Percentiles rank a stretch among this genome's conserved stretches.
Evolutionary conservation across 257 asterid genomes (phyloP).

Genomic region (Scutellaria barbata): DNA sequence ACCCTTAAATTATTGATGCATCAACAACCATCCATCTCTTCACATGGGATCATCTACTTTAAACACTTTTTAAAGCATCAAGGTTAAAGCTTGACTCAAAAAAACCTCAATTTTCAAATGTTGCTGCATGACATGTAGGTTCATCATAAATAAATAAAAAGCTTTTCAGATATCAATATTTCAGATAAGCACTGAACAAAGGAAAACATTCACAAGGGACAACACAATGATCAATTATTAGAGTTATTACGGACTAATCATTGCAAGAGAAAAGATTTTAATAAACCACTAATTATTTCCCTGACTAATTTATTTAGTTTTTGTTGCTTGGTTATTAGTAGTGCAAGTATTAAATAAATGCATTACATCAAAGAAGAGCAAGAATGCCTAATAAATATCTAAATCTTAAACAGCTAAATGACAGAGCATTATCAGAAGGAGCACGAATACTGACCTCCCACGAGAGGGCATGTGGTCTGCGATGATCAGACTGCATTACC

Average conservation of each 20-base stretch:
- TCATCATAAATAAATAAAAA: slow-evolving; percentile 16
- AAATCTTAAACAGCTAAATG: slow-evolving; percentile 19
- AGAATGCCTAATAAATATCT: not conserved
- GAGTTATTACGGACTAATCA: not conserved
- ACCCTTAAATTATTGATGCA: slow-evolving; percentile 24
- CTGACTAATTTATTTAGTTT: slow-evolving; percentile 22
- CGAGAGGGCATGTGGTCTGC: slow-evolving; percentile 99
- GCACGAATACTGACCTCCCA: slow-evolving; percentile 86
- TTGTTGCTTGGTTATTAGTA: slow-evolving; percentile 23
- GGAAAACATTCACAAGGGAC: slow-evolving; percentile 19
- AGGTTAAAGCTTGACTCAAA: slow-evolving; percentile 9
- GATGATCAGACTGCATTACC: slow-evolving; percentile 83
- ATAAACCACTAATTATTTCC: not conserved
- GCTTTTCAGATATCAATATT: slow-evolving; percentile 19
- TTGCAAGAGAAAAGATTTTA: slow-evolving; percentile 21
- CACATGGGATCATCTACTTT: slow-evolving; percentile 11
- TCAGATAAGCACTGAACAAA: slow-evolving; percentile 20
- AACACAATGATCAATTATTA: slow-evolving; percentile 15
- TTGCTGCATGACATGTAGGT: slow-evolving; percentile 18
- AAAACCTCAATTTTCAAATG: slow-evolving; percentile 19
- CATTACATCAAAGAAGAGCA: slow-evolving; percentile 29
- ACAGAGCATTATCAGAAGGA: slow-evolving; percentile 27
- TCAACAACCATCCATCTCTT: slow-evolving; percentile 25
- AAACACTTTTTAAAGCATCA: slow-evolving; percentile 24
- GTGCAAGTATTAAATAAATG: slow-evolving; percentile 13